Percentiles rank a stretch among this genome's conserved stretches.
Evolutionary conservation across 1,139 yeast species (phyloP).

Genomic region (Scheffersomyces parashehatae): DNA sequence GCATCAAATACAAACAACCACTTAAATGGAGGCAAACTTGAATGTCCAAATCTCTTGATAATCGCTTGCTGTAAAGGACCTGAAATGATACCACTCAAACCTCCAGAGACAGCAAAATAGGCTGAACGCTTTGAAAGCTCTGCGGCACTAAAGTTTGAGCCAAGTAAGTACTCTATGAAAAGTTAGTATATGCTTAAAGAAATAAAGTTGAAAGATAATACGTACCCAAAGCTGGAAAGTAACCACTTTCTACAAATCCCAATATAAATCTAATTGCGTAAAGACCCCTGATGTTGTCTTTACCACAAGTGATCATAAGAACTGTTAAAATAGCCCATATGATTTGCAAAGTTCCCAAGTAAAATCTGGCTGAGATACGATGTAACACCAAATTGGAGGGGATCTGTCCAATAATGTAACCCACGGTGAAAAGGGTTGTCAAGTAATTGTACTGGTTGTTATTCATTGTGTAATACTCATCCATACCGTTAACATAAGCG

Average conservation of each 20-base stretch:
- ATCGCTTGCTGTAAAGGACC: conserved; percentile 41
- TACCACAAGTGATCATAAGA: conserved; percentile 46
- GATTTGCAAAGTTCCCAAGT: conserved; percentile 54
- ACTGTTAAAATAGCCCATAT: conserved; percentile 60
- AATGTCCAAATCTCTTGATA: conserved; percentile 27
- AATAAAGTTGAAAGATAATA: not conserved
- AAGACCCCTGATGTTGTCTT: conserved; percentile 38
- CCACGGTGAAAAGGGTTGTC: conserved; percentile 56
- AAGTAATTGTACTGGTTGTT: conserved; percentile 57
- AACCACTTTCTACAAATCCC: conserved; percentile 60
- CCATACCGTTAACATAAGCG: conserved; percentile 66
- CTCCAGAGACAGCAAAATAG: conserved; percentile 46
- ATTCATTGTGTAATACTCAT: conserved; percentile 50
- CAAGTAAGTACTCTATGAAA: conserved; percentile 14
- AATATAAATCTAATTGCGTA: conserved; percentile 59
- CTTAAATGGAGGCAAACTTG: conserved; percentile 31
- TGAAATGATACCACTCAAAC: conserved; percentile 44
- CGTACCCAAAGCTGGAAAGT: conserved; percentile 52
- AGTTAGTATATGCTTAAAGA: not conserved
- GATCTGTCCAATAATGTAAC: conserved; percentile 59
- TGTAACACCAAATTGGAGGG: conserved; percentile 59
- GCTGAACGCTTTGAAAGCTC: conserved; percentile 53
- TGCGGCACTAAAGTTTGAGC: conserved; percentile 15
- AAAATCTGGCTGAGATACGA: conserved; percentile 53
- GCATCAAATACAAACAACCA: conserved; percentile 44